Conservation (phyloP, 768 basidiomycete species). For the Leccinum subgranulosum region DNA sequence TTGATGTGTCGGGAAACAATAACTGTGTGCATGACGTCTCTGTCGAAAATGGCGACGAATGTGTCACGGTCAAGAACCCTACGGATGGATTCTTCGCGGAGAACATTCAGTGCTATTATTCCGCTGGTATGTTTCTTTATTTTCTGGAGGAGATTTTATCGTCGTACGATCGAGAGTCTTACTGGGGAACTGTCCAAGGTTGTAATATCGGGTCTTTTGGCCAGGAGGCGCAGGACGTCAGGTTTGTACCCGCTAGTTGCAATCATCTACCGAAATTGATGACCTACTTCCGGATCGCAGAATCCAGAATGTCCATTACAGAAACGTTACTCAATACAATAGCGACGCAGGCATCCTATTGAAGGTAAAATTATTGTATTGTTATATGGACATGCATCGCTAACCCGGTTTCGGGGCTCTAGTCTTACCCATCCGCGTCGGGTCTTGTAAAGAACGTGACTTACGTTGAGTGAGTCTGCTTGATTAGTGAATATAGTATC, state of each 20-base stretch:
- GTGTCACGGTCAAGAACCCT: conserved; percentile 34
- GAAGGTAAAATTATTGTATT: conserved; percentile 3
- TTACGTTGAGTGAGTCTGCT: conserved; percentile 7
- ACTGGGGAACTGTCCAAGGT: conserved; percentile 1
- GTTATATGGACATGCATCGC: neutral
- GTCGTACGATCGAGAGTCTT: neutral
- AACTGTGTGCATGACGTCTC: conserved; percentile 33
- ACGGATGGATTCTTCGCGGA: conserved; percentile 18
- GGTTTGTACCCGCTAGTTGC: neutral
- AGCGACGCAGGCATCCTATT: conserved; percentile 2
- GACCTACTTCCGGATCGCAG: neutral
- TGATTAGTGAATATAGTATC: neutral
- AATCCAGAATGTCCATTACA: conserved; percentile 10
- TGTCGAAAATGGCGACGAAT: conserved; percentile 33
- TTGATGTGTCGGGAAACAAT: conserved; percentile 26
- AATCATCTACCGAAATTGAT: neutral
- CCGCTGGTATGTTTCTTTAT: neutral
- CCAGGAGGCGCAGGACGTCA: neutral
- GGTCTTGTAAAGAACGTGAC: conserved; percentile 11
- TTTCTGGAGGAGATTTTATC: neutral
- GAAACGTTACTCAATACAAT: neutral
- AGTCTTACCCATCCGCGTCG: conserved; percentile 11
- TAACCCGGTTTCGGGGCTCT: neutral
- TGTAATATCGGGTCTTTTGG: conserved; percentile 17
- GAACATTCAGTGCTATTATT: conserved; percentile 11